Base-by-base conservation (phyloP, 345 rosid genomes). In the Balakata baccata region DNA sequence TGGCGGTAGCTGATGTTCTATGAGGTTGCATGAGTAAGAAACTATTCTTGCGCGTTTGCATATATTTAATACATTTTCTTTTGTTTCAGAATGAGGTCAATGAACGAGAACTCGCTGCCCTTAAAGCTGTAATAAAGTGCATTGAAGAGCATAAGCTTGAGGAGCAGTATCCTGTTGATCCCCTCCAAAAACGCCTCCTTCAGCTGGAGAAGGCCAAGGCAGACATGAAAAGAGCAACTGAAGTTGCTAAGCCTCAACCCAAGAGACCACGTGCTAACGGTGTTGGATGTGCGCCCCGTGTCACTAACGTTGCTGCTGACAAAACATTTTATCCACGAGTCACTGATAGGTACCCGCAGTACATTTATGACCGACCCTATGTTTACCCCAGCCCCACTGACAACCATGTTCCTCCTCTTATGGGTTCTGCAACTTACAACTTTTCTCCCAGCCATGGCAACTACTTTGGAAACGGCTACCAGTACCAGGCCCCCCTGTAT, bases 101-200 rank as follows among this genome's bases (percentile, higher is more conserved):
- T 71, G 99, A 96, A 63, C 79, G 92, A 50, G 99, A 96, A 88
- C 89, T 90, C 71, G 64, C 89, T 74, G 91, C 95, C 20, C 89
- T 93, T 4, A 96, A 91, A 77, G 85, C 91, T 7, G 93, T 91
- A 73, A 85, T 91, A 62, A 96, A 91, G 81, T 91, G 99, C 87
- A 83, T 96, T n/a, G 98, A 96, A 75, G 99, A 96, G 81, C 97
- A 90, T 76, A 91, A 78, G 82, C 92, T 96, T 22, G 97, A 93
- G 86, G 96, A 84, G 80, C 94, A 84, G 70, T 96, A 85, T 79
- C 91, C 95, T 17, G 74, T 74, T 20, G 97, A 88, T 47, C 84
- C 86, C 17, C 93, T 96, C 71, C 91, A 90, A 59, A 87, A 88
- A 69, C 83, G 86, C 66, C 85, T 96, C 73, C 72, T 87, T 69